Base-by-base conservation (phyloP, 176 grass and related monocot genomes). In the Raddia distichophylla region DNA sequence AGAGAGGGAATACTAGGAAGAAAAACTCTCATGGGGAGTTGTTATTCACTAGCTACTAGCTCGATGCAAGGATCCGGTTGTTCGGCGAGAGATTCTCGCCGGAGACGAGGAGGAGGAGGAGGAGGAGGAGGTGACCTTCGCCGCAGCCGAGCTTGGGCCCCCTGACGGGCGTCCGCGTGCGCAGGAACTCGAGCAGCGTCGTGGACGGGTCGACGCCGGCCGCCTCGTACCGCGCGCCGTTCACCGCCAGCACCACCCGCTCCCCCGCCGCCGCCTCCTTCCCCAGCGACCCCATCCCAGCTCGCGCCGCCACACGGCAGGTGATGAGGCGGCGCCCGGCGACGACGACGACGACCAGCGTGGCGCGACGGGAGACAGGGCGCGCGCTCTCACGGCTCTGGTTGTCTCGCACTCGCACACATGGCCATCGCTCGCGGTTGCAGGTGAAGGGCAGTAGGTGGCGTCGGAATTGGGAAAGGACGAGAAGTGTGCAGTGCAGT, bases 141-240 rank as follows among this genome's bases (percentile, higher is more conserved):
- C 91, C 94, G 82, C 94, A 97, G 53, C 91, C 89, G 54, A 97
- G 94, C 94, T 97, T 97, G 67, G 94, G 86, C 0, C 91, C 94
- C 6, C 72, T 61, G 82, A 85, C 90, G 18, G 81, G 83, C 3
- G 94, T 91, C 32, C 1, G 86, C 1, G 84, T 93, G 67, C 94
- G 82, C 10, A 97, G 85, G 76, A 93, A 97, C 88, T 91, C 86
- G 2, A 97, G 89, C 81, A 97, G 85, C 74, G 94, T 85, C 71
- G 80, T 91, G n/a, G 86, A 93, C 32, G 86, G 90, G 44, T 93
- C 83, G 6, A 82, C 68, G 47, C 82, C 82, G 10, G 81, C 65
- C 0, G 80, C 64, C 88, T 89, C 89, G 82, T 89, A 89, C 81
- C 91, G 45, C 86, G 76, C 45, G 11, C 93, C 85, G 73, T 95